phyloP scores from a whole-genome alignment of 179 eudicot species.

The Spergularia azorica region DNA sequence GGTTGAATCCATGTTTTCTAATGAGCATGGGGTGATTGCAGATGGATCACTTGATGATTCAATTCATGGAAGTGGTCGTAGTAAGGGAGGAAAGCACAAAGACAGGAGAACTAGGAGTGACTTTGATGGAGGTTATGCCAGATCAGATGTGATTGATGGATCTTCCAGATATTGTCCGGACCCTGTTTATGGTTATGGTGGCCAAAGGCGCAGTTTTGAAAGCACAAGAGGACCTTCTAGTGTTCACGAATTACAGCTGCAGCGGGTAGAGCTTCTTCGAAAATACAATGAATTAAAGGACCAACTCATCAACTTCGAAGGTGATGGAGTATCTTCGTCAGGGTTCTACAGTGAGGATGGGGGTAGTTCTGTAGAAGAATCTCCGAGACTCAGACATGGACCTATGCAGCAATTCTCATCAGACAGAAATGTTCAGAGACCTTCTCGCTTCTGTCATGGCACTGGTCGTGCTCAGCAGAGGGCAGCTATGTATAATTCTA shows the following conservation, averaged over 20 bases:
- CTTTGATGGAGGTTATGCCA: constrained; percentile 28
- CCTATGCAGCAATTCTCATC: constrained; percentile 33
- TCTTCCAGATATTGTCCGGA: constrained; percentile 39
- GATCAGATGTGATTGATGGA: constrained; percentile 43
- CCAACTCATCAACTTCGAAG: constrained; percentile 49
- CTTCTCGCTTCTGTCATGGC: constrained; percentile 26
- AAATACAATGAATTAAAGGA: constrained; percentile 60
- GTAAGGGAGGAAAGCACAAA: constrained; percentile 25
- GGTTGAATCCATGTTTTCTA: constrained; percentile 24
- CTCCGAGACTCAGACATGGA: constrained; percentile 21
- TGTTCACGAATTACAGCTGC: constrained; percentile 48
- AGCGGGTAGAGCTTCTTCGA: constrained; percentile 62
- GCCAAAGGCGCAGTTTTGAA: constrained; percentile 36
- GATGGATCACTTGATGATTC: constrained; percentile 25
- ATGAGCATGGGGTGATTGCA: constrained; percentile 27
- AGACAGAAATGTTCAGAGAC: constrained; percentile 29
- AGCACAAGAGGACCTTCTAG: constrained; percentile 35
- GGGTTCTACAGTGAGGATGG: constrained; percentile 32
- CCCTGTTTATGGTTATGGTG: constrained; percentile 37
- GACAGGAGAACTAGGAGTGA: constrained; percentile 36
- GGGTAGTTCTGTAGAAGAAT: constrained; percentile 38
- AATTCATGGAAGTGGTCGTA: constrained; percentile 21
- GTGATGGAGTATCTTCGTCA: constrained; percentile 23
- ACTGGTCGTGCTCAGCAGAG: constrained; percentile 22
- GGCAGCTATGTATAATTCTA: constrained; percentile 23